Percentiles rank a stretch among this genome's conserved stretches.
Conservation (phyloP, 208 protist species). For the Leishmania major region DNA sequence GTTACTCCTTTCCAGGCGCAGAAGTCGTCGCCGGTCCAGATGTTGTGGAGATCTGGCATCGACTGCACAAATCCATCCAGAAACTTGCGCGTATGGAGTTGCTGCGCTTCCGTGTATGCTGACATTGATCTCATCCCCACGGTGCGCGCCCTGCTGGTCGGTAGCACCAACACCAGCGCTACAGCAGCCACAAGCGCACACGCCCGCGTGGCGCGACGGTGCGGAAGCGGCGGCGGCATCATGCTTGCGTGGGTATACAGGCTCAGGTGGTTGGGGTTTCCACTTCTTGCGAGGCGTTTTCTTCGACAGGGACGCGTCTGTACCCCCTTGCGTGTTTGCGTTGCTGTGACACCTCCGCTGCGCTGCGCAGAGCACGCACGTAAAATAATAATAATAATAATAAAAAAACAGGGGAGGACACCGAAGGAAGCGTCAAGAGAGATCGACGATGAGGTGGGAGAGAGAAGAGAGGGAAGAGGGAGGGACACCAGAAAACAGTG, state of each 20-base stretch:
- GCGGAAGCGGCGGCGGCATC: background rate
- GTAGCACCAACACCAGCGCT: background rate
- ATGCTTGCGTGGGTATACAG: background rate
- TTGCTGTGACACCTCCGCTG: background rate
- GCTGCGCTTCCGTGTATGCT: conserved; percentile 11
- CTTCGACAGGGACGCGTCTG: background rate
- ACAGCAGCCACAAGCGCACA: conserved; percentile 3
- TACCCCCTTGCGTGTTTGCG: too few species aligned
- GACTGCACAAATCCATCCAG: conserved; percentile 4
- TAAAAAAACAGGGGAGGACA: too few species aligned
- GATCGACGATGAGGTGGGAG: background rate
- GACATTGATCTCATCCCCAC: background rate
- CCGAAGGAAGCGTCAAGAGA: background rate
- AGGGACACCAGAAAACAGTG: background rate
- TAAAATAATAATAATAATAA: too few species aligned
- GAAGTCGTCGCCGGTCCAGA: conserved; percentile 17
- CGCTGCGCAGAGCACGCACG: background rate
- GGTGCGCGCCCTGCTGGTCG: background rate
- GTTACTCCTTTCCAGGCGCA: conserved; percentile 10
- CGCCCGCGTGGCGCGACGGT: background rate
- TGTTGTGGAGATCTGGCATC: conserved; percentile 3
- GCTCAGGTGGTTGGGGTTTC: background rate
- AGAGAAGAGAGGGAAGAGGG: background rate
- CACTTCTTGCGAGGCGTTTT: background rate
- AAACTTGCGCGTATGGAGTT: conserved; percentile 11